Percentiles rank a stretch among this genome's conserved stretches.
Evolutionary conservation across 2,329 filamentous ascomycete species (phyloP).

Genomic region (Aphanocladium album): DNA sequence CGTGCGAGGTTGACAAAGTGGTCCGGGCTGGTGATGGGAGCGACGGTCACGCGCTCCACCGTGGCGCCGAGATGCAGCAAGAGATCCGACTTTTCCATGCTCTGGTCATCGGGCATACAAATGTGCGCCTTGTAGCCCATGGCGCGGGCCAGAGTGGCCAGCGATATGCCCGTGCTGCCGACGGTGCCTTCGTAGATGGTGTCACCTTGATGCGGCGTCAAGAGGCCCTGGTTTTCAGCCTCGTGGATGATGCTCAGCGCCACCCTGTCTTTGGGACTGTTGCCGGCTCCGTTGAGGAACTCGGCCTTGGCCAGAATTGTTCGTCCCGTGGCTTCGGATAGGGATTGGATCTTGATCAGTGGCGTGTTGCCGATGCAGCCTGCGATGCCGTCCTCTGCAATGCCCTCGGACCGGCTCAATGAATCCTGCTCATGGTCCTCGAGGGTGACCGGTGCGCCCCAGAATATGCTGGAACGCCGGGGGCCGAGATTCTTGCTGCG

Average conservation of each 20-base stretch:
- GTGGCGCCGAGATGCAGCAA: conserved; percentile 83
- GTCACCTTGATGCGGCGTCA: conserved; percentile 78
- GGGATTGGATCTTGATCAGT: conserved; percentile 75
- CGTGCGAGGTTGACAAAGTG: conserved; percentile 95
- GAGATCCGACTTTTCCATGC: conserved; percentile 81
- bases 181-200: conserved; percentile 97
- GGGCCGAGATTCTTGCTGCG: conserved; percentile 11
- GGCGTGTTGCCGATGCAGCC: conserved; percentile 92
- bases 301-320: conserved; percentile 91
- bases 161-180: conserved; percentile 90
- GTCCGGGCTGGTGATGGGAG: conserved; percentile 85
- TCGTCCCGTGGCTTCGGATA: conserved; percentile 83
- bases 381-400: conserved; percentile 72
- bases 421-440: conserved; percentile 47
- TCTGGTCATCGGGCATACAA: conserved; percentile 93
- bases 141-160: conserved; percentile 83
- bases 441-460: conserved; percentile 45
- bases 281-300: conserved; percentile 91
- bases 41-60: conserved; percentile 87
- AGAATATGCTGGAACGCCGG: conserved; percentile 40
- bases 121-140: conserved; percentile 90
- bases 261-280: conserved; percentile 91
- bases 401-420: conserved; percentile 23
- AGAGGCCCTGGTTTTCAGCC: conserved; percentile 71
- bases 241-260: conserved; percentile 81